Conservation (phyloP, 345 rosid species). For the Cardamine chenopodiifolia region DNA sequence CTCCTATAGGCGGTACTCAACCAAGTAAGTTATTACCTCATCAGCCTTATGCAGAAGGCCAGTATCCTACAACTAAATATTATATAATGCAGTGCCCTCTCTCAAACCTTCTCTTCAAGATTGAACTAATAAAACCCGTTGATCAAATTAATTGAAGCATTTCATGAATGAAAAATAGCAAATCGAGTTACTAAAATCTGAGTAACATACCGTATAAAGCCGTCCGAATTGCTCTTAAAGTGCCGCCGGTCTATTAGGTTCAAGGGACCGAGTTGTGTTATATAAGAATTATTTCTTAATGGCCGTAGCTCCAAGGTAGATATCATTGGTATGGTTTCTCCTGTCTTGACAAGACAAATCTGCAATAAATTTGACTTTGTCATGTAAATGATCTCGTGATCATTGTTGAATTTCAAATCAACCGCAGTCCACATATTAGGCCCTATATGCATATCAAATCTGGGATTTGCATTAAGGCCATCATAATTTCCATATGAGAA, state of each 20-base stretch:
- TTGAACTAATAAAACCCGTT: no score
- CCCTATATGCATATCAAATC: constrained; percentile 48
- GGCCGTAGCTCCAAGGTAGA: constrained; percentile 53
- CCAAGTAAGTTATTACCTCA: no score
- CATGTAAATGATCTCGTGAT: constrained; percentile 47
- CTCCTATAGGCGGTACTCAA: no score
- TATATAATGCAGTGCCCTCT: no score
- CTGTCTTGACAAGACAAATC: constrained; percentile 56
- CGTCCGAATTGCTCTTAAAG: neutral
- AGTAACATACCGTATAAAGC: no score
- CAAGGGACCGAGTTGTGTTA: constrained; percentile 28
- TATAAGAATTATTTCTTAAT: constrained; percentile 26
- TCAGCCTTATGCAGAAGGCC: no score
- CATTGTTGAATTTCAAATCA: neutral
- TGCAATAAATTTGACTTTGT: constrained; percentile 32
- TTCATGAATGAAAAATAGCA: no score
- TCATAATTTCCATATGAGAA: constrained; percentile 56
- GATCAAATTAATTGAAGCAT: no score
- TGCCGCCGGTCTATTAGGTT: neutral
- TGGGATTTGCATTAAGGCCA: constrained; percentile 19
- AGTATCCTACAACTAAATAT: no score
- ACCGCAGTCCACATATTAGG: constrained; percentile 45
- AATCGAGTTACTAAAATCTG: no score
- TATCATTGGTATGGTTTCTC: constrained; percentile 49
- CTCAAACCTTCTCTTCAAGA: no score